Percentiles rank a stretch among this genome's conserved stretches.
Evolutionary conservation across 371 early-diverging fungal genomes (phyloP).

Genomic region (Apophysomyces variabilis): DNA sequence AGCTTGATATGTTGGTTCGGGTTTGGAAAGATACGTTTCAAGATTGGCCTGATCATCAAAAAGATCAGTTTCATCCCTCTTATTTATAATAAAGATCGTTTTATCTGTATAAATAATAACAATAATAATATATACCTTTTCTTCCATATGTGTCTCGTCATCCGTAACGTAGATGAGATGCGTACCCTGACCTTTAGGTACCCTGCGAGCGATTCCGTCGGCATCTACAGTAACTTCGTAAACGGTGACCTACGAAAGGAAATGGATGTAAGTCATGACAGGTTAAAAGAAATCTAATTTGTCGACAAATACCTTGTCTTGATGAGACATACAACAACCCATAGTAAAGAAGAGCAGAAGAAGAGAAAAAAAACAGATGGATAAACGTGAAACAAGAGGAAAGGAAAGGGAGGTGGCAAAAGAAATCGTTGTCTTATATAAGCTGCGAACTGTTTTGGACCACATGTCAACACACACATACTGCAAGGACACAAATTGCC

Average conservation of each 20-base stretch:
- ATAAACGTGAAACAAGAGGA: not conserved
- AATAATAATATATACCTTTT: not conserved
- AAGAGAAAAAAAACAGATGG: not conserved
- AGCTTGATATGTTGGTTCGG: slow-evolving; percentile 1
- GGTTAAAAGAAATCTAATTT: not conserved
- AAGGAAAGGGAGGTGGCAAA: not conserved
- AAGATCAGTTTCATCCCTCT: not conserved
- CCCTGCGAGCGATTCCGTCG: slow-evolving; percentile 49
- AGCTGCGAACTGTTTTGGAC: not conserved
- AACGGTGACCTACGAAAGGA: slow-evolving; percentile 33
- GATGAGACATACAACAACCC: slow-evolving; percentile 22
- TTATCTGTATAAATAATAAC: too few relatives aligned
- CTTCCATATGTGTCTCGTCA: slow-evolving; percentile 32
- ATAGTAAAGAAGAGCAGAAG: slow-evolving; percentile 6
- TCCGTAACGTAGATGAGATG: slow-evolving; percentile 49
- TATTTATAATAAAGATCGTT: too few relatives aligned
- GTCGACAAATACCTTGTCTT: slow-evolving; percentile 12
- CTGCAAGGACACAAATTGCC: slow-evolving; percentile 5
- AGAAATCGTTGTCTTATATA: slow-evolving; percentile 12
- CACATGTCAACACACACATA: slow-evolving; percentile 9
- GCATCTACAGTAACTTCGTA: slow-evolving; percentile 52
- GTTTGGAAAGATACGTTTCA: not conserved
- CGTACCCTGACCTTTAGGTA: slow-evolving; percentile 51
- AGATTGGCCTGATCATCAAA: slow-evolving; percentile 1
- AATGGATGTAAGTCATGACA: slow-evolving; percentile 17